These are phyloP conservation scores for Suillus occidentalis DNA, from an alignment of 768 basidiomycete genomes.

Conservation along the genomic window DNA sequence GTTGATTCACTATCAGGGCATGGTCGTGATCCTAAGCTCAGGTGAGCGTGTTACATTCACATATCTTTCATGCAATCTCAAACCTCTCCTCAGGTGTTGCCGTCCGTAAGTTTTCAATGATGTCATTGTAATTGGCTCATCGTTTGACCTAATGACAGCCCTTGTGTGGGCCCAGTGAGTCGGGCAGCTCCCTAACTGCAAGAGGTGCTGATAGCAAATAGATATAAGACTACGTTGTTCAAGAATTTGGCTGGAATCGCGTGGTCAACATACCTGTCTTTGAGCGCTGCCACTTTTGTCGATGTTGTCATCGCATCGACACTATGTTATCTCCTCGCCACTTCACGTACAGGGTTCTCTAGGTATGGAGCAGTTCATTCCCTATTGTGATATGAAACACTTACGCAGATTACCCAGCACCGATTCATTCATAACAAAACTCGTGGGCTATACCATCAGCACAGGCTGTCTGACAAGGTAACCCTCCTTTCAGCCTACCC, in stretches of 20 bases:
- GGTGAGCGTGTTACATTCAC: not conserved
- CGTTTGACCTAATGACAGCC: not conserved
- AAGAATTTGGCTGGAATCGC: not conserved
- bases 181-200: not conserved
- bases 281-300: not conserved
- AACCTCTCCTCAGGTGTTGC: not conserved
- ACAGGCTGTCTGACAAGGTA: not conserved
- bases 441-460: not conserved
- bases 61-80: not conserved
- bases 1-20: not conserved
- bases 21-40: not conserved
- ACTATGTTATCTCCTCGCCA: not conserved
- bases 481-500: not conserved
- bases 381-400: not conserved
- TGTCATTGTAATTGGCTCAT: not conserved
- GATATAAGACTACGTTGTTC: not conserved
- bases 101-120: not conserved
- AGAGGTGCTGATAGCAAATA: not conserved
- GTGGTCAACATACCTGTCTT: not conserved
- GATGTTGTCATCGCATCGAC: not conserved
- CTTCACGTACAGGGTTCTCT: constrained; percentile 1
- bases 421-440: not conserved
- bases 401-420: not conserved
- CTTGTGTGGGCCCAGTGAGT: not conserved
- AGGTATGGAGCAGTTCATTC: not conserved